Evolutionary conservation across 1,139 yeast species (phyloP), one percentile per base, ranked within the genome.

Genomic region (Meyerozyma elateridarum): DNA sequence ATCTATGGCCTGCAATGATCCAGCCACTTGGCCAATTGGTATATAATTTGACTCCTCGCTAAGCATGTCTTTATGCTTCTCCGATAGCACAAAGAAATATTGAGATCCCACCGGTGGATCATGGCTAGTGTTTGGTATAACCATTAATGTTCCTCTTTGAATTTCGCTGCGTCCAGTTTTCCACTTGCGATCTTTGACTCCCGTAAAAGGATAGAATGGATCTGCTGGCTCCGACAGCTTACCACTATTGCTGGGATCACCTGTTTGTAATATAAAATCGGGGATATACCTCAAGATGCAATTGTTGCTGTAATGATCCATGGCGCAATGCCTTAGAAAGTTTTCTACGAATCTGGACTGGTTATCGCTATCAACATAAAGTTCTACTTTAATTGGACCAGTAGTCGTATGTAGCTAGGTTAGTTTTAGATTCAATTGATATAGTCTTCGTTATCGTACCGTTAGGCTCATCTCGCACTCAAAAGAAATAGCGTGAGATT

Each of bases 171-270:
- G 3, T 11, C n/a, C 18, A n/a, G 27, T 11, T 24, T 15, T 24
- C 27, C 27, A 24, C 14, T 8, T 24, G 12, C n/a, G 6, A 8
- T 24, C n/a, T 11, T 24, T 24, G 17, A 15, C 17, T 7, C 15
- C 29, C 13, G 36, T 32, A 4, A 30, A 32, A 4, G 32, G 35
- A 18, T 28, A 14, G 3, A 17, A 25, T 8, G 30, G 9, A 17
- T 36, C 36, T 3, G 43, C 45, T 2, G 34, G 25, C 15, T 22
- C 15, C 4, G 24, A 28, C 16, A n/a, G 13, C 9, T 66, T 70
- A 0, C 76, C 75, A 1, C 68, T 61, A 20, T 70, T 70, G 2
- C 72, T 59, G 0, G 74, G 70, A 42, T 72, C 76, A 1, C 77
- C 77, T 42, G 69, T 62, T 37, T 72, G 77, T 2, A 64, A 59